phyloP scores from a whole-genome alignment of 306 rosid genomes.

The Cicer pinnatifidum region DNA sequence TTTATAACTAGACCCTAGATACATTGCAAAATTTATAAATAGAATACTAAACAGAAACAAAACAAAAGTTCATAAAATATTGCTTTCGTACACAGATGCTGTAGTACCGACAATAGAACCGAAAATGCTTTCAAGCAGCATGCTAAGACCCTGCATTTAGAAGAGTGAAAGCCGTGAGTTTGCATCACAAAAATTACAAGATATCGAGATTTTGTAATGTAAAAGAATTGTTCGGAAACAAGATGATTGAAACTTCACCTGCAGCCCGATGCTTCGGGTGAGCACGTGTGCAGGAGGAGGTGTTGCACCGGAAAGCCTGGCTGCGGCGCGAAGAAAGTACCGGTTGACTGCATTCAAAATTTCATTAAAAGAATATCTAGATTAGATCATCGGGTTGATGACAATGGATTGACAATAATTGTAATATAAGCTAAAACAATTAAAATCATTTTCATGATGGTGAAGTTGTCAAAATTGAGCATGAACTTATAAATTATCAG shows the following conservation, averaged over 20 bases:
- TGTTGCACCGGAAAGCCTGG: constrained; percentile 98
- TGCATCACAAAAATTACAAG: constrained; percentile 11
- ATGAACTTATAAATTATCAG: too few relatives aligned
- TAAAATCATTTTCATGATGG: too few relatives aligned
- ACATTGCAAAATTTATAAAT: too few relatives aligned
- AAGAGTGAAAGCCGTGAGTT: constrained; percentile 40
- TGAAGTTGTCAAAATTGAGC: too few relatives aligned
- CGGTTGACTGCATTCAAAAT: constrained; percentile 77
- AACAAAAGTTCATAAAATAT: constrained; percentile 50
- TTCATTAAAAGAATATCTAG: constrained; percentile 19
- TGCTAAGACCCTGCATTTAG: too few relatives aligned
- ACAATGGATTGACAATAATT: constrained; percentile 11
- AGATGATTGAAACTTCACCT: constrained; percentile 54
- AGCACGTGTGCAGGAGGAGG: constrained; percentile 85
- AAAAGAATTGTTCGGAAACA: constrained; percentile 4
- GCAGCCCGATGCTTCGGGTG: constrained; percentile 85
- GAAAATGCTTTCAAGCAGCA: constrained; percentile 83
- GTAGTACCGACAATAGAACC: constrained; percentile 79
- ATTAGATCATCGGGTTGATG: constrained; percentile 33
- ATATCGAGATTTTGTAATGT: constrained; percentile 30
- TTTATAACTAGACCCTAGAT: too few relatives aligned
- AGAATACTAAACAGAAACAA: too few relatives aligned
- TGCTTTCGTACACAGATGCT: constrained; percentile 85
- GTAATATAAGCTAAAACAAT: too few relatives aligned
- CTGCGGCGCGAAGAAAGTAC: constrained; percentile 79